These are phyloP conservation scores for Reutealis trisperma DNA, from an alignment of 345 rosid species.

Conservation along the genomic window DNA sequence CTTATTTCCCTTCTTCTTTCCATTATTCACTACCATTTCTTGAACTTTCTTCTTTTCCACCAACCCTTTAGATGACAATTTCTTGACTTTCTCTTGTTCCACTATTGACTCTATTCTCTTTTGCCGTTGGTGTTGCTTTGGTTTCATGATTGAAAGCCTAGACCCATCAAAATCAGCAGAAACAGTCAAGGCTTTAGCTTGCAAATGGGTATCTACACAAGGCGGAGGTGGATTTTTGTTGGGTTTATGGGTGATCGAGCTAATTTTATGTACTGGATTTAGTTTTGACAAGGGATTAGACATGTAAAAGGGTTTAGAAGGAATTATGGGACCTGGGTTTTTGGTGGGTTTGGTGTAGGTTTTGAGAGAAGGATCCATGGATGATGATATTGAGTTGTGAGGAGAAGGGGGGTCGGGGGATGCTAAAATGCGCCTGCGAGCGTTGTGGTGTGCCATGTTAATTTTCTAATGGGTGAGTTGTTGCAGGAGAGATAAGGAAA, in stretches of 20 bases:
- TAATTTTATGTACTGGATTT: slow-evolving; percentile 26
- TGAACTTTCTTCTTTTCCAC: slow-evolving; percentile 28
- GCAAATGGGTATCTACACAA: slow-evolving; percentile 37
- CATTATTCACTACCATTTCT: slow-evolving; percentile 11
- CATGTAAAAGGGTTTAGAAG: slow-evolving; percentile 11
- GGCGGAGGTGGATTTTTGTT: slow-evolving; percentile 21
- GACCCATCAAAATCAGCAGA: slow-evolving; percentile 55
- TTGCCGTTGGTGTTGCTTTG: slow-evolving; percentile 9
- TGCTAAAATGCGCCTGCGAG: slow-evolving; percentile 40
- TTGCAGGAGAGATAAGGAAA: slow-evolving; percentile 6
- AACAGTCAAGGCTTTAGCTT: slow-evolving; percentile 51
- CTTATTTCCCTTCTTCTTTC: slow-evolving; percentile 22
- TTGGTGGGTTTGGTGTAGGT: slow-evolving; percentile 18
- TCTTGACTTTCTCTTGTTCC: slow-evolving; percentile 25
- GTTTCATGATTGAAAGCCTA: slow-evolving; percentile 27
- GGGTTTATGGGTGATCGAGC: slow-evolving; percentile 21
- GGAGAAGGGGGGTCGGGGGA: slow-evolving; percentile 20
- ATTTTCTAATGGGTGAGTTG: too few species aligned
- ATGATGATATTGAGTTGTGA: not conserved
- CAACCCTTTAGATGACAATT: slow-evolving; percentile 22
- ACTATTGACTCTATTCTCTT: slow-evolving; percentile 13
- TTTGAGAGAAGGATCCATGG: slow-evolving; percentile 44
- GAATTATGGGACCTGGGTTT: slow-evolving; percentile 10
- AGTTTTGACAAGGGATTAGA: slow-evolving; percentile 6
- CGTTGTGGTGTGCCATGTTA: slow-evolving; percentile 41